Base-by-base conservation (phyloP, 148 eudicot genomes). In the Mesembryanthemum crystallinum region DNA sequence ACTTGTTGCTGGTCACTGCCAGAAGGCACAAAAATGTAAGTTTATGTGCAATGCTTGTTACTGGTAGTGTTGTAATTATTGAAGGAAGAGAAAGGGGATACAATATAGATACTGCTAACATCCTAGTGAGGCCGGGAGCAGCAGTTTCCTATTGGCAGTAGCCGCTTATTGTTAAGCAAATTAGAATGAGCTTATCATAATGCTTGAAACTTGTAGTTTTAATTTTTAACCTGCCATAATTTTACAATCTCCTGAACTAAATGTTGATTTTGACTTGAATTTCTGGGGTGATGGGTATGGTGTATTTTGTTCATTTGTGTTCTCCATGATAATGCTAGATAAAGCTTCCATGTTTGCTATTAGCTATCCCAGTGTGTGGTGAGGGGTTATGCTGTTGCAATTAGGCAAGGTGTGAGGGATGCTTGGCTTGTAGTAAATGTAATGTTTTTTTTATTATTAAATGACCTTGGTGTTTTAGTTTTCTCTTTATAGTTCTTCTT, bases 11-110 rank as follows among this genome's bases (percentile, higher is more conserved):
- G 66, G 58, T 73, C 60, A 43, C 49, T 78, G 73, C 68, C 67
- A 67, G 72, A 80, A 75, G 64, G 39, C 64, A 30, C 75, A 68
- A 63, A 86, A 84, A 74, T 71, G 93, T 89, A 24, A 81, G 86
- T 76, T 76, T 23, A 35, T 49, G 49, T 49, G 43, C 23, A 55
- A 54, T 66, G 55, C 35, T 55, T 66, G 37, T 65, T 32, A 2
- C 8, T 39, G 35, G 17, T 14, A 67, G 33, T 59, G 23, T 10
- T 21, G 58, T 11, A 69, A n/a, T 21, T n/a, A n/a, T 25, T 35
- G 55, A 11, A 63, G 52, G 52, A 30, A 2, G 66, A 25, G 37
- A 21, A 39, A 27, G 32, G 1, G 73, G 64, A 54, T 47, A 28
- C 13, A 20, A 45, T 11, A 14, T 45, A 15, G 20, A 6, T 69